Evolutionary conservation across 352 stramenopile genomes (phyloP).

Genomic region (Pythium rishiriense): DNA sequence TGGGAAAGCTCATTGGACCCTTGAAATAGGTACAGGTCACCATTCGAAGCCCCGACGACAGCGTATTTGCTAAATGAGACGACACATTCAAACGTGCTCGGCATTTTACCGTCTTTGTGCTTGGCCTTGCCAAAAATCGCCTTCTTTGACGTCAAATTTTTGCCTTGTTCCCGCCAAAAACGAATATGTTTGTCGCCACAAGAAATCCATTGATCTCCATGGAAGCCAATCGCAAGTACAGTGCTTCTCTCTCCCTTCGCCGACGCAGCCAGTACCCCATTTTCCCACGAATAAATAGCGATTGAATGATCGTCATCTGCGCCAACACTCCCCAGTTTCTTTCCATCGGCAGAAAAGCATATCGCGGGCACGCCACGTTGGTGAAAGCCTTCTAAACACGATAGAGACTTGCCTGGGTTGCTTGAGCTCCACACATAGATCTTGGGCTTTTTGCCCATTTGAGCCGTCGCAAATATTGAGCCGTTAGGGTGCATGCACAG

Average conservation of each 20-base stretch:
- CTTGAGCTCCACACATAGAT: slow-evolving; percentile 80
- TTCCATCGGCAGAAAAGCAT: slow-evolving; percentile 69
- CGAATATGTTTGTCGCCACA: slow-evolving; percentile 74
- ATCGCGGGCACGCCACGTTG: slow-evolving; percentile 70
- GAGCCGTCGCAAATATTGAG: slow-evolving; percentile 80
- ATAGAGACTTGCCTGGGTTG: slow-evolving; percentile 30
- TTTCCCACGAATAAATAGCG: slow-evolving; percentile 81
- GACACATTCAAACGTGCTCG: slow-evolving; percentile 51
- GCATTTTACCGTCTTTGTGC: slow-evolving; percentile 52
- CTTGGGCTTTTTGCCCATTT: slow-evolving; percentile 81
- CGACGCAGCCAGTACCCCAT: slow-evolving; percentile 39
- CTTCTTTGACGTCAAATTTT: slow-evolving; percentile 67
- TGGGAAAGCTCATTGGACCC: slow-evolving; percentile 46
- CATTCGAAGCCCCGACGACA: slow-evolving; percentile 63
- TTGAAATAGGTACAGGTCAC: slow-evolving; percentile 79
- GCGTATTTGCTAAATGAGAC: slow-evolving; percentile 47
- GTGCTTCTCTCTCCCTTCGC: slow-evolving; percentile 68
- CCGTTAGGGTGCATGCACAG: slow-evolving; percentile 79
- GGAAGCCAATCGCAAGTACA: slow-evolving; percentile 52
- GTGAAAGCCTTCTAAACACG: slow-evolving; percentile 76
- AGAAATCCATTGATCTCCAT: slow-evolving; percentile 64
- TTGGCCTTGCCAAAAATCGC: slow-evolving; percentile 63
- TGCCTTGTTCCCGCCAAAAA: slow-evolving; percentile 77
- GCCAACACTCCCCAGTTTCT: slow-evolving; percentile 68
- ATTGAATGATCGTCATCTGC: slow-evolving; percentile 85